These are phyloP conservation scores for Blastomyces silverae DNA, from an alignment of 2,329 filamentous ascomycete species.

Conservation along the genomic window DNA sequence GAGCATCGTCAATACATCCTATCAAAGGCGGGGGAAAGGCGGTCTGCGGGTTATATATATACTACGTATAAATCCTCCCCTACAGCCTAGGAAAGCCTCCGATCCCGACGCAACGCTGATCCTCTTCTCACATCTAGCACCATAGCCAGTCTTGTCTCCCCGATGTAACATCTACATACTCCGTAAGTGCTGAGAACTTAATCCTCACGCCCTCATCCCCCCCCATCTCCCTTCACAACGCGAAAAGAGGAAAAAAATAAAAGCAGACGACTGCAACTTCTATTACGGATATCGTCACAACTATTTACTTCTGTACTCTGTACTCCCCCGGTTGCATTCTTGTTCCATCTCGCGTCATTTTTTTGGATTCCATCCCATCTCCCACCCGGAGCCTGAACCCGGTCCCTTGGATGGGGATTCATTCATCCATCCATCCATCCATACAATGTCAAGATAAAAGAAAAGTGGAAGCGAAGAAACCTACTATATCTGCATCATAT, in stretches of 20 bases:
- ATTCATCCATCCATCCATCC: neutral
- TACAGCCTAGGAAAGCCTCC: too few species aligned
- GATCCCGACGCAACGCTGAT: too few species aligned
- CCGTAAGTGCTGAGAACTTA: too few species aligned
- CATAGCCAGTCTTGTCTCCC: too few species aligned
- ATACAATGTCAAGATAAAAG: neutral
- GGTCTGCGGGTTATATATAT: too few species aligned
- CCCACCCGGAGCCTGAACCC: neutral
- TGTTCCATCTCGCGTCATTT: neutral
- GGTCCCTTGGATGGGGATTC: neutral
- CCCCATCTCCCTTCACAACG: neutral
- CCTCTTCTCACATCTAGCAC: too few species aligned
- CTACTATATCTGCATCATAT: neutral
- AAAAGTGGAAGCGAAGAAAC: neutral
- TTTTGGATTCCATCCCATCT: neutral
- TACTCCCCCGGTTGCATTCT: neutral
- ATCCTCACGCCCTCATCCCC: too few species aligned
- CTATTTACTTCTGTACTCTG: neutral
- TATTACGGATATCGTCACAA: neutral
- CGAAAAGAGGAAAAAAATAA: too few species aligned
- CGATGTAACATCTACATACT: too few species aligned
- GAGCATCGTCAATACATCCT: too few species aligned
- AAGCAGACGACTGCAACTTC: neutral
- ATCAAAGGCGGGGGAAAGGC: too few species aligned
- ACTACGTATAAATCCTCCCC: too few species aligned